Base-by-base conservation (phyloP, 345 rosid species). In the Balakata baccata region DNA sequence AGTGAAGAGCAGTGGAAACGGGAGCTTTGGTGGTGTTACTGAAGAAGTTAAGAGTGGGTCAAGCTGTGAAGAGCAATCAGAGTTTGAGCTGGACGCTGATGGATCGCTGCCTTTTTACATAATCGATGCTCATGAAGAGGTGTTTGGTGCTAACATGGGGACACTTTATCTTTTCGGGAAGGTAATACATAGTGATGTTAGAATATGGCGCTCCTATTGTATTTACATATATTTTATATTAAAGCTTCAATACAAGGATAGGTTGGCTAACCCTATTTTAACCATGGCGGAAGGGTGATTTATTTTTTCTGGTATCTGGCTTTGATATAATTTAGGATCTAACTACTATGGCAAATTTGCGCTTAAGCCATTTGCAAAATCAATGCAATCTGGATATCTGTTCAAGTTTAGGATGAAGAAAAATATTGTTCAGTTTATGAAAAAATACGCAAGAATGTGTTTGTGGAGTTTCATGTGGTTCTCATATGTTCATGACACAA, bases 151-250 rank as follows among this genome's bases (percentile, higher is more conserved):
- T 46, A 95, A 91, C 69, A 84, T 81, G 88, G 97, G 98, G 62
- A 95, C 85, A 2, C 25, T 95, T 41, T 91, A 89, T 85, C 86
- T 95, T 63, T 95, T 91, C 81, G 98, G 98, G 69, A 95, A 92
- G 98, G 99, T 95, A 87, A 77, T 64, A 20, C 18, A 17, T 66
- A 17, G 20, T 7, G 12, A 68, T 23, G 74, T 67, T 49, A 34
- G 13, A 43, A 9, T 8, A 16, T 51, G 45, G 22, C 3, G 7
- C 14, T 68, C 6, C 37, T 49, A 2, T 50, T 29, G 37, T 47
- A 47, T 66, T 66, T 66, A 25, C 29, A 45, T 46, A 49, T 4
- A 6, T 25, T 25, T 2, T 66, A 49, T 22, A 6, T 22, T 18
- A 3, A 47, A 29, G 9, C 22, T 47, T 66, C 2, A 17, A 6